Percentiles rank a stretch among this genome's conserved stretches.
These are phyloP conservation scores for Paramecium caudatum DNA, from an alignment of 73 alveolate species.

Conservation along the genomic window DNA sequence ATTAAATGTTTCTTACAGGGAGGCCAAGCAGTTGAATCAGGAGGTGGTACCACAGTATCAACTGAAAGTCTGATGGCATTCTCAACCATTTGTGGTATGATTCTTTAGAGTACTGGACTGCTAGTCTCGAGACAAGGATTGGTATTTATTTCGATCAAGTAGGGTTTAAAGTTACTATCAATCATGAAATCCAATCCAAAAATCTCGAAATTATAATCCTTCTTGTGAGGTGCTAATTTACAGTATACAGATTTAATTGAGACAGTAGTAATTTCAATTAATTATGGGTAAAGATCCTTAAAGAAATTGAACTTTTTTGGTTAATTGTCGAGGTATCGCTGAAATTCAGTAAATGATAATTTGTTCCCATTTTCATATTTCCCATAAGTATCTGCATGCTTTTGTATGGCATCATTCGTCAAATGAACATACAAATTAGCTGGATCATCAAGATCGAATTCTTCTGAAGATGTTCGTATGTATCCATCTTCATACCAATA, in stretches of 20 bases:
- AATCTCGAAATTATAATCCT: slow-evolving; percentile 79
- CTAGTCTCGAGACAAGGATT: slow-evolving; percentile 82
- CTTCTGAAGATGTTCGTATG: slow-evolving; percentile 88
- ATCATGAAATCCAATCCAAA: slow-evolving; percentile 86
- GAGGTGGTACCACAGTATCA: slow-evolving; percentile 81
- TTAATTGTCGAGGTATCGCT: slow-evolving; percentile 78
- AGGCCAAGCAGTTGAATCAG: slow-evolving; percentile 68
- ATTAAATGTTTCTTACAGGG: slow-evolving; percentile 69
- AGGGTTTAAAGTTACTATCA: slow-evolving; percentile 79
- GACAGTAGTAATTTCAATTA: slow-evolving; percentile 71
- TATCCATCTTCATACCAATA: slow-evolving; percentile 93
- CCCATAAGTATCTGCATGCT: slow-evolving; percentile 87
- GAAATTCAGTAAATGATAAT: slow-evolving; percentile 87
- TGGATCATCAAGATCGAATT: slow-evolving; percentile 85
- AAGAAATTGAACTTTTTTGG: slow-evolving; percentile 73
- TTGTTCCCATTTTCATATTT: slow-evolving; percentile 91
- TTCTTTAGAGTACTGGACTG: slow-evolving; percentile 79
- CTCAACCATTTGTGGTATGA: slow-evolving; percentile 82
- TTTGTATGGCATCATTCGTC: slow-evolving; percentile 94
- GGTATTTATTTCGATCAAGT: slow-evolving; percentile 82
- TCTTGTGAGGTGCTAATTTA: slow-evolving; percentile 81
- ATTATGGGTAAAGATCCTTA: slow-evolving; percentile 75
- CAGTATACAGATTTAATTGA: slow-evolving; percentile 79
- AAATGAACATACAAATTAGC: slow-evolving; percentile 87
- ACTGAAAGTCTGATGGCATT: slow-evolving; percentile 80